Conservation (phyloP, 2,329 filamentous ascomycete species). For the Tympanopsis confertula region DNA sequence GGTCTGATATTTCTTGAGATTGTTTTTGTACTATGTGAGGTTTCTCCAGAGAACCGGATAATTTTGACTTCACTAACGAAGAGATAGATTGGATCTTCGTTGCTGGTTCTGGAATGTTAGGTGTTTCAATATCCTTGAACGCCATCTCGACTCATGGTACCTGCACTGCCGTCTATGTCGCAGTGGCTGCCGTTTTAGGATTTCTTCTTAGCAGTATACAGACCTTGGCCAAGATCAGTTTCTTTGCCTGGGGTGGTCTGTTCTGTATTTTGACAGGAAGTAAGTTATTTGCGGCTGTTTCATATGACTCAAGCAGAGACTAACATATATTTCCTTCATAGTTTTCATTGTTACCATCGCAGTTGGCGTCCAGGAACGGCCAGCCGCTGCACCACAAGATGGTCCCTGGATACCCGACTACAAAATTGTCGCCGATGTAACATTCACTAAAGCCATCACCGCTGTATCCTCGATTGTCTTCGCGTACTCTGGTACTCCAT, state of each 20-base stretch:
- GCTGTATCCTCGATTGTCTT: conserved; percentile 16
- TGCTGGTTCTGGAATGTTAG: neutral
- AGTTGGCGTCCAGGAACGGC: conserved; percentile 18
- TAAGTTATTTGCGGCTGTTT: too few species aligned
- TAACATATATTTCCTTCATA: conserved; percentile 4
- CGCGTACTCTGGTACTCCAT: conserved; percentile 14
- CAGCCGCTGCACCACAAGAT: conserved; percentile 14
- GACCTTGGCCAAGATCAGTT: conserved; percentile 17
- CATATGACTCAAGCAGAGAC: conserved; percentile 1
- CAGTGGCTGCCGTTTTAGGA: conserved; percentile 11
- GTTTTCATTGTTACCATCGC: conserved; percentile 13
- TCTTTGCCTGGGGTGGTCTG: conserved; percentile 20
- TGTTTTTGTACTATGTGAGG: neutral
- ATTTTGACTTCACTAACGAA: neutral
- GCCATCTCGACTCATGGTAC: neutral
- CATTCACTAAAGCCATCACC: conserved; percentile 8
- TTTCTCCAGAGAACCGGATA: neutral
- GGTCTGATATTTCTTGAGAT: neutral
- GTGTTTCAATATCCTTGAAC: neutral
- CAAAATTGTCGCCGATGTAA: neutral
- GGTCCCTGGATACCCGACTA: conserved; percentile 15
- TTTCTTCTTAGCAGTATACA: conserved; percentile 16
- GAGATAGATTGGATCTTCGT: neutral
- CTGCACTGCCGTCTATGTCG: conserved; percentile 12
- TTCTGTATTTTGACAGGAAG: neutral